A percentile compares a stretch with the other conserved stretches of the same genome.
These are phyloP conservation scores for Porogramme epimiltina DNA, from an alignment of 1,284 basidiomycete species.

Conservation along the genomic window DNA sequence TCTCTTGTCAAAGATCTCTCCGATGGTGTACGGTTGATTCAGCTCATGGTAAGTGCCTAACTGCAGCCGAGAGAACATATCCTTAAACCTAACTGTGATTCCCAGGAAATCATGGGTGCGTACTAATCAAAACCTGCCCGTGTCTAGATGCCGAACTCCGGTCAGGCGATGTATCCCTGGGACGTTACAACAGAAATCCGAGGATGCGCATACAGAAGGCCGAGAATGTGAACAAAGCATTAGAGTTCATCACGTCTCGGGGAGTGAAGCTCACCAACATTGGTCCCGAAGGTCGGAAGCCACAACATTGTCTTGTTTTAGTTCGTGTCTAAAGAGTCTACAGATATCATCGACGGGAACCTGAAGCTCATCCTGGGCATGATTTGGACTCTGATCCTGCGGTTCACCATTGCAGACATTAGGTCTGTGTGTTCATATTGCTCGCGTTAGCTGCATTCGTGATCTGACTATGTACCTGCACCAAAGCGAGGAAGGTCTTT, in stretches of 20 bases:
- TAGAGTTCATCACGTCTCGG: slow-evolving; percentile 93
- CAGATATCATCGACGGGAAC: slow-evolving; percentile 98
- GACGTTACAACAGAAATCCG: slow-evolving; percentile 89
- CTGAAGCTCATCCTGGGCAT: slow-evolving; percentile 96
- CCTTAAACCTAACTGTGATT: neutral
- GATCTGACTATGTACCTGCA: neutral
- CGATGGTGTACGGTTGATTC: slow-evolving; percentile 93
- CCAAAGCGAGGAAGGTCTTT: slow-evolving; percentile 91
- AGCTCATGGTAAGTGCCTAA: slow-evolving; percentile 71
- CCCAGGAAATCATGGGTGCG: slow-evolving; percentile 90
- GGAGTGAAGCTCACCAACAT: slow-evolving; percentile 98
- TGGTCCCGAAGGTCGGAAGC: slow-evolving; percentile 79
- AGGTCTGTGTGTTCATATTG: slow-evolving; percentile 55
- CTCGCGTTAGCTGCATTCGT: too few relatives aligned
- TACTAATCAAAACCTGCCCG: neutral
- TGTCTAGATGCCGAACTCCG: slow-evolving; percentile 4
- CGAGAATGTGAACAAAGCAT: slow-evolving; percentile 96
- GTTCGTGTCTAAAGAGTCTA: neutral
- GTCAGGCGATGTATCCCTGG: slow-evolving; percentile 85
- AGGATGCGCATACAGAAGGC: slow-evolving; percentile 95
- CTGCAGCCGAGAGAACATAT: neutral
- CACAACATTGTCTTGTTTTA: neutral
- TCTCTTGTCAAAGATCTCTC: slow-evolving; percentile 91
- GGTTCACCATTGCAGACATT: slow-evolving; percentile 98
- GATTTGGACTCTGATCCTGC: slow-evolving; percentile 98